Conservation (phyloP, 345 rosid genomes). For the Carallia brachiata region DNA sequence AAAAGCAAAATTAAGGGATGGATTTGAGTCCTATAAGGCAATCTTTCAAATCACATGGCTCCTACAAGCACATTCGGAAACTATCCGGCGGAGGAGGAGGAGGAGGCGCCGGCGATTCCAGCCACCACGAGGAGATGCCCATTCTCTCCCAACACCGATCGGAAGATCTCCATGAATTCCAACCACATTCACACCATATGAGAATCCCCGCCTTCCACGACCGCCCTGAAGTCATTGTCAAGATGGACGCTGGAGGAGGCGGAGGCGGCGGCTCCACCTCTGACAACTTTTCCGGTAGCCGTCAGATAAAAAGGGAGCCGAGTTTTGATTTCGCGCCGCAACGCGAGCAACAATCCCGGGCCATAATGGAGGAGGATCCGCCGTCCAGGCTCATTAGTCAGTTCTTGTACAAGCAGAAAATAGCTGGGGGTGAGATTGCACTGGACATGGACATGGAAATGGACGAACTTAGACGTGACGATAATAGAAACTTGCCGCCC, state of each 20-base stretch:
- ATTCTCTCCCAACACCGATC: conserved; percentile 44
- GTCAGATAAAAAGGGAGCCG: conserved; percentile 11
- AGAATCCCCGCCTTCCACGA: background rate
- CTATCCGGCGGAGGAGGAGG: conserved; percentile 15
- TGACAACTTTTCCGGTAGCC: conserved; percentile 4
- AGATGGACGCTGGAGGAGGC: conserved; percentile 14
- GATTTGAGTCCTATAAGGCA: conserved; percentile 33
- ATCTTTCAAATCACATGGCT: conserved; percentile 48
- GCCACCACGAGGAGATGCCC: conserved; percentile 47
- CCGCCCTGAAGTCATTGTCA: conserved; percentile 22
- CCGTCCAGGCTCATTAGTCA: conserved; percentile 40
- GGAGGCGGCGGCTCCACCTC: background rate
- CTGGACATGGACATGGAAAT: conserved; percentile 71
- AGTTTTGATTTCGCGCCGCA: conserved; percentile 32
- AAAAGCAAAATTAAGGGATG: background rate
- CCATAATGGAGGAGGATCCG: conserved; percentile 15
- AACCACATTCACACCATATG: background rate
- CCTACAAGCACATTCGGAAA: conserved; percentile 35
- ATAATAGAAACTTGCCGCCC: background rate
- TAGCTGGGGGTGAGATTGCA: conserved; percentile 48
- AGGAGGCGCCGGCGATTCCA: conserved; percentile 3
- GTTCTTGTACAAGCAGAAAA: conserved; percentile 29
- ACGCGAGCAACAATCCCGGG: background rate
- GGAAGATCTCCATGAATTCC: background rate
- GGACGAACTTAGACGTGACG: conserved; percentile 35